These are phyloP conservation scores for Botrytis hyacinthi DNA, from an alignment of 2,329 filamentous ascomycete genomes.

Conservation along the genomic window DNA sequence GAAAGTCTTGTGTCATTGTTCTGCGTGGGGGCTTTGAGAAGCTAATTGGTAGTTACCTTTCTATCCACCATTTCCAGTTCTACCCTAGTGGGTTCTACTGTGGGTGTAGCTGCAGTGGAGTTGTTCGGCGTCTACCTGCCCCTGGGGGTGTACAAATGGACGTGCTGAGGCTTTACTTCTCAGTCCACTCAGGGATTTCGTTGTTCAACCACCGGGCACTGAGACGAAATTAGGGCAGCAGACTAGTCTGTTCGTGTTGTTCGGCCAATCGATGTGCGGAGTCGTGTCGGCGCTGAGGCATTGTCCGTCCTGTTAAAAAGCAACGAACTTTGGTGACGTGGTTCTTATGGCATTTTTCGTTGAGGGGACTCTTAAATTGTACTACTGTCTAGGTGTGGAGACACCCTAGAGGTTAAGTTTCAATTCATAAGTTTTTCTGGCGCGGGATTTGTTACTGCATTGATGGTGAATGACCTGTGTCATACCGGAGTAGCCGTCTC, in stretches of 20 bases:
- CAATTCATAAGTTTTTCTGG: background rate
- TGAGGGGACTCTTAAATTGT: slow-evolving; percentile 1
- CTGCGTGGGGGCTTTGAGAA: slow-evolving; percentile 13
- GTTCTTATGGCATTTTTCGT: slow-evolving; percentile 14
- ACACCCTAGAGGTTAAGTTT: slow-evolving; percentile 9
- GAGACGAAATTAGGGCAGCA: slow-evolving; percentile 18
- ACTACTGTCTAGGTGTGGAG: slow-evolving; percentile 12
- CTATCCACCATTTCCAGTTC: slow-evolving; percentile 4
- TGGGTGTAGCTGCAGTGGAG: slow-evolving; percentile 5
- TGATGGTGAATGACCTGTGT: slow-evolving; percentile 11
- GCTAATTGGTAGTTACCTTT: slow-evolving; percentile 15
- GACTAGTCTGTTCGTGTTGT: slow-evolving; percentile 10
- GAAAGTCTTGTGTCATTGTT: slow-evolving; percentile 14
- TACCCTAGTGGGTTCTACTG: background rate
- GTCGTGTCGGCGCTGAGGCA: slow-evolving; percentile 17
- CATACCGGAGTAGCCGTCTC: slow-evolving; percentile 13
- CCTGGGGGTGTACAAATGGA: slow-evolving; percentile 7
- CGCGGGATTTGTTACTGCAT: slow-evolving; percentile 13
- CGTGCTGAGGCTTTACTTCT: slow-evolving; percentile 15
- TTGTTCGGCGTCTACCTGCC: slow-evolving; percentile 14
- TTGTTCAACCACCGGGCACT: slow-evolving; percentile 12
- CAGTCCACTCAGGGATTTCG: slow-evolving; percentile 6
- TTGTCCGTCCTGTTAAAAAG: slow-evolving; percentile 14
- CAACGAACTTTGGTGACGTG: slow-evolving; percentile 11
- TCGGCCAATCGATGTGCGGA: slow-evolving; percentile 12